phyloP scores from a whole-genome alignment of 345 rosid species.

The Gossypioides kirkii region DNA sequence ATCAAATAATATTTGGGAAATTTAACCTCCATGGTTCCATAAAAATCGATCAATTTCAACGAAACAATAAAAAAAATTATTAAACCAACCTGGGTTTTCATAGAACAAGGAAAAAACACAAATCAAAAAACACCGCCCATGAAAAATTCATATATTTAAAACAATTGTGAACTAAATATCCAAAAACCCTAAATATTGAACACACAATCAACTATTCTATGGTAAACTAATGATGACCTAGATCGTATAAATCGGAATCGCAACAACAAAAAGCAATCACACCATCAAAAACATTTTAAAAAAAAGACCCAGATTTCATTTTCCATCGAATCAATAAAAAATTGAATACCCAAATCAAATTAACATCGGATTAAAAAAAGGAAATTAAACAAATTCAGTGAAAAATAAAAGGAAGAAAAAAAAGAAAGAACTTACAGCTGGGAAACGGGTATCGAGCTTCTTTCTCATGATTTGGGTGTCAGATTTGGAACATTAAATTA shows the following conservation, averaged over 20 bases:
- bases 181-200: neutral
- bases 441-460: conserved; percentile 80
- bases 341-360: conserved; percentile 1
- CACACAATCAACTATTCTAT: neutral
- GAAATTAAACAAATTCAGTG: neutral
- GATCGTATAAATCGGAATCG: neutral
- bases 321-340: neutral
- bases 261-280: neutral
- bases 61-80: neutral
- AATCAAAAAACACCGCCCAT: neutral
- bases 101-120: neutral
- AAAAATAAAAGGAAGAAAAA: neutral
- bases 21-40: neutral
- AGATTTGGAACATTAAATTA: conserved; percentile 37
- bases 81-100: neutral
- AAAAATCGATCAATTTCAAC: neutral
- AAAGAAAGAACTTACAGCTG: conserved; percentile 48
- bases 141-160: conserved; percentile 4
- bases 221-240: neutral
- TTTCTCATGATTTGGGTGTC: conserved; percentile 52
- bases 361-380: neutral
- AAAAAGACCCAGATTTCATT: neutral
- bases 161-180: neutral
- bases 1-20: neutral
- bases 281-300: neutral